Base-by-base conservation (phyloP, 331 rosid species). In the Malus hybrid region DNA sequence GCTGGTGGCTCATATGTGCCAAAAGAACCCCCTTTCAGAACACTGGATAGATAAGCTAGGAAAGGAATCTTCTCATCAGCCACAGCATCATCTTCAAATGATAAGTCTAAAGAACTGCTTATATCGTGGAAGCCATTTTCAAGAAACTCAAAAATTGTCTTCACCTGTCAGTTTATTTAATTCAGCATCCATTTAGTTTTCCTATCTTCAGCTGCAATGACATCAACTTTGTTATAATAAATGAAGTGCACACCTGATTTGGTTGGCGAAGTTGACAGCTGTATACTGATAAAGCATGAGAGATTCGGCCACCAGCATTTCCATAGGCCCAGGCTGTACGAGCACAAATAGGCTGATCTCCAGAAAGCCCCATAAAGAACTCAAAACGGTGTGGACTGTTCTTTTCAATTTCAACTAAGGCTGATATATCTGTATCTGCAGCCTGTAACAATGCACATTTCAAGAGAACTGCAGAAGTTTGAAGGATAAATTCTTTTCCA, bases 51-150 rank as follows among this genome's bases (percentile, higher is more conserved):
- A 81, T 92, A 89, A 77, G 96, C 92, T 73, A 94, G 89, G 81
- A 92, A 90, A 63, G 97, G 89, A 89, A 92, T 90, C 89, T 94
- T 94, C 92, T 94, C 97, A 78, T 94, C 99, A 65, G 99, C 99
- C 75, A 94, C 92, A 65, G 99, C 88, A 81, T 94, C 99, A 33
- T 94, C 97, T 73, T 85, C 92, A 80, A 90, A 94, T n/a, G 90
- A 94, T 82, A 94, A 86, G 83, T 94, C 97, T 57, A 94, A 85
- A 54, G 99, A 94, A 79, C 97, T 92, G 86, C 97, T 86, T 87
- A 90, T 88, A 78, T 85, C 97, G 65, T 94, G 90, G 85, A 85
- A 94, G 83, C 96, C 99, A 86, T 78, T 85, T 79, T 86, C 89
- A 48, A 94, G 97, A 85, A 92, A 92, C 71, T 92, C 93, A 79